Base-by-base conservation (phyloP, 768 basidiomycete genomes). In the Agaricus blazei region DNA sequence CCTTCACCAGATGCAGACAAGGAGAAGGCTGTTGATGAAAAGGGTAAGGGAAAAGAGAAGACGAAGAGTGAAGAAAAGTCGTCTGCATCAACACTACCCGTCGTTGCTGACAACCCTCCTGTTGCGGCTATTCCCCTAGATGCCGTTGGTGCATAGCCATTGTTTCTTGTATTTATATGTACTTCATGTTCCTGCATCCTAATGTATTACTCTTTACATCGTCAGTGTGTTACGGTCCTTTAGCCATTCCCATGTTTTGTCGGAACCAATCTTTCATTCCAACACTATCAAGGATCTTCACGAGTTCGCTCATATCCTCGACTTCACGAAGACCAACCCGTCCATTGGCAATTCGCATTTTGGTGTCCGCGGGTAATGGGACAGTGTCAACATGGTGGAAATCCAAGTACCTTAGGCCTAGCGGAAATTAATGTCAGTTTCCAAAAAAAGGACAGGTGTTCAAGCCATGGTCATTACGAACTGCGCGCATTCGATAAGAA, bases 381-480 rank as follows among this genome's bases (percentile, higher is more conserved):
- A 67, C 66, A 2, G 72, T 76, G 56, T 68, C 68, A 9, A 77
- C 65, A 46, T 76, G 74, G 55, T 70, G 73, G 54, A 75, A 76
- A 48, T 74, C 72, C n/a, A 75, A 67, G 59, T 76, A 77, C 1
- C 74, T 71, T 51, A 75, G 60, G 24, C 67, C 75, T 75, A 24
- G 31, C 19, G 28, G 34, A 36, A 28, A 12, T 2, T 11, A 8
- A 29, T 34, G 28, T 24, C 44, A 4, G 40, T 31, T 14, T 52
- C 8, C 11, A 42, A 19, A 19, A 19, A 19, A 19, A 19, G 48
- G 14, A 31, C 31, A 37, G 23, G 31, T 24, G 23, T 8, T 11
- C 14, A 36, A 23, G 4, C 5, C 44, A 24, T 36, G 34, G 41
- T 4, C 2, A 19, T 19, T 19, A 53, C 65, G 27, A 44, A 75